phyloP scores from a whole-genome alignment of 345 rosid species.

The Salix brachista region DNA sequence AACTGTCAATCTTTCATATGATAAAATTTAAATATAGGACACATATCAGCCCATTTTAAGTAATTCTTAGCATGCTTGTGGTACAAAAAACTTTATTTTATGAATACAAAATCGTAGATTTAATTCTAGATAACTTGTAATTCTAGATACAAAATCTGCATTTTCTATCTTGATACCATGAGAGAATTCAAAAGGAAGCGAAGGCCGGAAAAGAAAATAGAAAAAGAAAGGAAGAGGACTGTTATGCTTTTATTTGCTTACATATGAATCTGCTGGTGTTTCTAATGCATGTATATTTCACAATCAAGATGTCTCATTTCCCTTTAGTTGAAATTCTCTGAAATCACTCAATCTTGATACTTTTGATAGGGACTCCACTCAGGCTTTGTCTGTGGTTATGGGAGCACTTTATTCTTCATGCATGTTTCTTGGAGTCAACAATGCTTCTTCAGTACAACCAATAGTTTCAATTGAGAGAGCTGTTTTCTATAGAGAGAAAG shows the following conservation, averaged over 20 bases:
- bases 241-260: no score
- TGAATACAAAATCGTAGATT: neutral
- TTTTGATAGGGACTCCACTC: conserved; percentile 42
- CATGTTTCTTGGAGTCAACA: conserved; percentile 79
- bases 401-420: conserved; percentile 85
- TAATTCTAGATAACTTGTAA: no score
- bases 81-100: neutral
- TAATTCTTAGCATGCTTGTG: neutral
- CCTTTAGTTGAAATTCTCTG: neutral
- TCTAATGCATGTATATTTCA: neutral
- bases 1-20: neutral
- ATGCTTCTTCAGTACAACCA: conserved; percentile 87
- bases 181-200: neutral
- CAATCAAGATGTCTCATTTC: neutral
- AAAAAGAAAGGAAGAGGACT: neutral
- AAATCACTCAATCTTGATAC: neutral
- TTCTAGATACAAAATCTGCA: neutral
- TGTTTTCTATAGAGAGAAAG: conserved; percentile 86
- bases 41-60: neutral
- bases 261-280: neutral
- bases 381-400: conserved; percentile 59
- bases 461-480: conserved; percentile 82
- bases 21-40: neutral
- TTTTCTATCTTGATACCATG: neutral
- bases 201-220: neutral